Percentiles rank a stretch among this genome's conserved stretches.
Evolutionary conservation across 805 yeast species (phyloP).

Genomic region (Yamadazyma insecticola): DNA sequence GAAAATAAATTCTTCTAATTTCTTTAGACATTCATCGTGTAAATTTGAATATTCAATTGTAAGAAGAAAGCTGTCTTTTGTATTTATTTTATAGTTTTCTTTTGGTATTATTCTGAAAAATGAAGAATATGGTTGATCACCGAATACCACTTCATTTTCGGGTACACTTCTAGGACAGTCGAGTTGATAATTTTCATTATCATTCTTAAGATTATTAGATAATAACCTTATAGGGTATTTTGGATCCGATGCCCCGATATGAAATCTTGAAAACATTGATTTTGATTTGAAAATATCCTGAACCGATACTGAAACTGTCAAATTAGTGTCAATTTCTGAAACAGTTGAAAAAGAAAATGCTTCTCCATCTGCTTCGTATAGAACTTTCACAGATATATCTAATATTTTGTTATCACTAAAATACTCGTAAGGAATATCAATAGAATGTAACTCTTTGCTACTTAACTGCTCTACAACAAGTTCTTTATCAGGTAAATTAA

Average conservation of each 20-base stretch:
- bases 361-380: too few relatives aligned
- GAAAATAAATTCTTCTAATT: not conserved
- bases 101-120: constrained; percentile 48
- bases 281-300: constrained; percentile 67
- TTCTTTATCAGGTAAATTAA: too few relatives aligned
- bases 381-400: too few relatives aligned
- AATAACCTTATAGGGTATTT: constrained; percentile 51
- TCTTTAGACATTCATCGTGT: constrained; percentile 36
- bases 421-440: too few relatives aligned
- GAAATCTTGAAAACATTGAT: constrained; percentile 60
- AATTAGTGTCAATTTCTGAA: constrained; percentile 49
- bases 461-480: too few relatives aligned
- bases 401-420: too few relatives aligned
- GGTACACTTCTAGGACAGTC: constrained; percentile 14
- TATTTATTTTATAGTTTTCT: constrained; percentile 11
- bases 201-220: constrained; percentile 35
- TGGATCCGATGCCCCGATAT: constrained; percentile 54
- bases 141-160: constrained; percentile 46
- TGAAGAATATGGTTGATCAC: constrained; percentile 65
- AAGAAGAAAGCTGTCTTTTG: constrained; percentile 38
- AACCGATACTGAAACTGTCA: constrained; percentile 69
- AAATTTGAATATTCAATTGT: constrained; percentile 44
- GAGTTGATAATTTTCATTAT: constrained; percentile 20
- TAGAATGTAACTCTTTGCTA: too few relatives aligned
- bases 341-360: too few relatives aligned